Conservation (phyloP, 257 asterid species). For the Solanum ossicruentum region DNA sequence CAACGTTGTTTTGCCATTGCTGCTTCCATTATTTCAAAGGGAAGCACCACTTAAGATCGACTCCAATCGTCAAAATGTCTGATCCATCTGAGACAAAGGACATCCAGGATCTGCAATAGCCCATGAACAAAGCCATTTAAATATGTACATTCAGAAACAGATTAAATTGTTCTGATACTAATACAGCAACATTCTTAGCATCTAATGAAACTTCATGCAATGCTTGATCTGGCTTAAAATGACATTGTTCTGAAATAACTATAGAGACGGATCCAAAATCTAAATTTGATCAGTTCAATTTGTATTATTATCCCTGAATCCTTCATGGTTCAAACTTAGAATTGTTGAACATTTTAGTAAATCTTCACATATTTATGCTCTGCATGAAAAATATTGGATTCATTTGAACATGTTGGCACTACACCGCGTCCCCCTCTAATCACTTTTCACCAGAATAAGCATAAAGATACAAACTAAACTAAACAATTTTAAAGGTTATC, state of each 20-base stretch:
- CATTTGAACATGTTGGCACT: not conserved
- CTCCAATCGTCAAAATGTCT: not conserved
- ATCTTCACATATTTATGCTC: not conserved
- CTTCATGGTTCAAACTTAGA: not conserved
- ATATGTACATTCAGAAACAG: not conserved
- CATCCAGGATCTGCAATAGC: not conserved
- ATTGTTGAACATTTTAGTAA: not conserved
- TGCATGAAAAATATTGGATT: not conserved
- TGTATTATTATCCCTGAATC: not conserved
- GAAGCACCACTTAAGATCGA: not conserved
- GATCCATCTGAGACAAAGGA: not conserved
- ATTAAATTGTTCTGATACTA: not conserved
- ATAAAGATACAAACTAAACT: not conserved
- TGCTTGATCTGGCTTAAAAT: not conserved
- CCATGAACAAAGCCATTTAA: not conserved
- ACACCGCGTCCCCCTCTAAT: not conserved
- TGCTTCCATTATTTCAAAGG: not conserved
- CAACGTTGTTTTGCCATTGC: constrained; percentile 25
- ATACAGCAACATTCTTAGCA: not conserved
- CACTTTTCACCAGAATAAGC: not conserved
- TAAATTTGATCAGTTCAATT: not conserved
- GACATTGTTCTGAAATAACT: not conserved
- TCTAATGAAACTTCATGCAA: not conserved
- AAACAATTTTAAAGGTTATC: not conserved
- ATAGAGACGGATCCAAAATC: not conserved